Evolutionary conservation across 1,284 basidiomycete species (phyloP).

Genomic region (Prillingera fragicola): DNA sequence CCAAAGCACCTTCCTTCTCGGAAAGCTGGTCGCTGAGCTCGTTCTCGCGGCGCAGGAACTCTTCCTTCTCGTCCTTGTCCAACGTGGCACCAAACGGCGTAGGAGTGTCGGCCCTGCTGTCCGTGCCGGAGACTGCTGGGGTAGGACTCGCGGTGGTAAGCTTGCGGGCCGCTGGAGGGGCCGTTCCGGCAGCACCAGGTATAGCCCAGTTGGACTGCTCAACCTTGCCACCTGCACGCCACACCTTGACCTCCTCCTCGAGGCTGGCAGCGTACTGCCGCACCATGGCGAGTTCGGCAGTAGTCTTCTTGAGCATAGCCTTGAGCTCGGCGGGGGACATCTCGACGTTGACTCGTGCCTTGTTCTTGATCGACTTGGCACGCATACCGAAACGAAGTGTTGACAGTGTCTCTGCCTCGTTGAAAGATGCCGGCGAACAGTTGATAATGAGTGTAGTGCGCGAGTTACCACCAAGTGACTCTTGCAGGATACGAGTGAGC

Average conservation of each 20-base stretch:
- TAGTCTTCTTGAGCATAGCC: constrained; percentile 80
- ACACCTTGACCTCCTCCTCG: constrained; percentile 84
- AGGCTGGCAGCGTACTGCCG: constrained; percentile 83
- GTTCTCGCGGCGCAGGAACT: constrained; percentile 94
- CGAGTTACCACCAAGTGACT: constrained; percentile 98
- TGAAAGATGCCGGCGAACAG: constrained; percentile 95
- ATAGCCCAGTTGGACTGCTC: constrained; percentile 75
- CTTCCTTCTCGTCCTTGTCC: constrained; percentile 95
- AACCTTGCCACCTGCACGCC: constrained; percentile 83
- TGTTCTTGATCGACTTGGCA: constrained; percentile 99
- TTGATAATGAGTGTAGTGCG: constrained; percentile 99
- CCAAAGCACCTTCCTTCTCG: constrained; percentile 82
- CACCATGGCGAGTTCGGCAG: constrained; percentile 74
- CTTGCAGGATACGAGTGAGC: constrained; percentile 98
- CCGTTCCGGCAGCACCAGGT: constrained; percentile 24
- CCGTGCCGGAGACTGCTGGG: constrained; percentile 61
- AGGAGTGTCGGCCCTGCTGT: constrained; percentile 41
- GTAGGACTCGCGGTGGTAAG: constrained; percentile 59
- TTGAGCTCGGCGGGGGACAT: constrained; percentile 96
- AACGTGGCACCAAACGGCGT: constrained; percentile 58
- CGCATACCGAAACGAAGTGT: constrained; percentile 98
- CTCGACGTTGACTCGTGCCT: constrained; percentile 96
- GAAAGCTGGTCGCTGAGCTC: constrained; percentile 90
- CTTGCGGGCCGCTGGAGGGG: constrained; percentile 36
- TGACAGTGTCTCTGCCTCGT: constrained; percentile 93